Percentiles rank a stretch among this genome's conserved stretches.
phyloP scores from a whole-genome alignment of 768 basidiomycete species.

The Pleurotus tuber-regium region DNA sequence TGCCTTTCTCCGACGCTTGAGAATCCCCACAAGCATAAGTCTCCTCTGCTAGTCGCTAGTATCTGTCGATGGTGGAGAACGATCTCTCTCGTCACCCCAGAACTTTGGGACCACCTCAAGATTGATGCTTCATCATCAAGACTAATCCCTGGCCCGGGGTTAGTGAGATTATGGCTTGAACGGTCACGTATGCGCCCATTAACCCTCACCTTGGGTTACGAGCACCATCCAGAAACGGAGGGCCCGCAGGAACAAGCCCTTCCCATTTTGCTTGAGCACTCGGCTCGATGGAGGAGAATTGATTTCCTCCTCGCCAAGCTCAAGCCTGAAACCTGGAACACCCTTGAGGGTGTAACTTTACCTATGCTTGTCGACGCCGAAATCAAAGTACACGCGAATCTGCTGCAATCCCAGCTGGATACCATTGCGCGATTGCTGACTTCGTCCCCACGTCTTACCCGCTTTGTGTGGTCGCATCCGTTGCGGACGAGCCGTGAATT shows the following conservation, averaged over 20 bases:
- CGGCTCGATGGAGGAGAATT: not conserved
- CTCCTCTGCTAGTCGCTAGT: constrained; percentile 30
- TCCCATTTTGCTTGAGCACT: constrained; percentile 1
- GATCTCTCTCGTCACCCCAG: constrained; percentile 25
- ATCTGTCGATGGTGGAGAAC: constrained; percentile 30
- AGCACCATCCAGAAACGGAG: not conserved
- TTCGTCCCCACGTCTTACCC: not conserved
- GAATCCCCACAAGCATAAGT: constrained; percentile 17
- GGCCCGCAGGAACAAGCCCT: not conserved
- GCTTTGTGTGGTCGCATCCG: constrained; percentile 6
- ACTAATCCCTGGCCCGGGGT: constrained; percentile 23
- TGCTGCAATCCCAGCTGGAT: not conserved
- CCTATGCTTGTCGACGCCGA: constrained; percentile 2
- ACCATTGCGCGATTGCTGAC: not conserved
- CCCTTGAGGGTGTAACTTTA: not conserved
- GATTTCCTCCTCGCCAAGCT: constrained; percentile 6
- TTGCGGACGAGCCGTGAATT: not conserved
- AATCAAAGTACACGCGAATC: not conserved
- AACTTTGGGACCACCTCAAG: constrained; percentile 27
- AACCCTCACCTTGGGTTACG: not conserved
- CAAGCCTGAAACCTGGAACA: not conserved
- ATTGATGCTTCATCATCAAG: not conserved
- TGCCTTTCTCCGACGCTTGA: not conserved
- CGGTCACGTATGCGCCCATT: constrained; percentile 7
- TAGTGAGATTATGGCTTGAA: constrained; percentile 1